Percentiles rank a stretch among this genome's conserved stretches.
Conservation (phyloP, 805 yeast genomes). For the Nakazawaea peltata region DNA sequence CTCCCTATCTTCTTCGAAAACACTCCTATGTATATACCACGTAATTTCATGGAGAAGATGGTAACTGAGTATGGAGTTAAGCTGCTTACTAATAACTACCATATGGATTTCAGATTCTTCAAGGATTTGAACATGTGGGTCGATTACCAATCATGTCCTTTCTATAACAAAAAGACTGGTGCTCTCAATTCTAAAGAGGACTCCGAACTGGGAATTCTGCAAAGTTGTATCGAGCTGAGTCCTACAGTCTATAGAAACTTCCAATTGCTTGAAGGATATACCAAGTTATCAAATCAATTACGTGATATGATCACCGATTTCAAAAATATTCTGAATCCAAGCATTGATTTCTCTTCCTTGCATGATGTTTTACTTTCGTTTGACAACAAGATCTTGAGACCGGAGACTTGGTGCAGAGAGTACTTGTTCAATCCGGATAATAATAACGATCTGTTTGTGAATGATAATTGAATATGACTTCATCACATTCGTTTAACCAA, state of each 20-base stretch:
- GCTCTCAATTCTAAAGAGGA: background rate
- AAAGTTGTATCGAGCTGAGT: conserved; percentile 2
- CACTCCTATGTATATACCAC: conserved; percentile 36
- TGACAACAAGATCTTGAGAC: background rate
- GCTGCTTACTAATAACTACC: conserved; percentile 13
- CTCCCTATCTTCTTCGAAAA: conserved; percentile 54
- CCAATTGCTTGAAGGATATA: background rate
- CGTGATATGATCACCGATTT: conserved; percentile 2
- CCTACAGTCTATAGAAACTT: background rate
- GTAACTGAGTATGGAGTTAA: conserved; percentile 25
- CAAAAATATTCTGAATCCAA: background rate
- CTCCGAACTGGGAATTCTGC: conserved; percentile 2
- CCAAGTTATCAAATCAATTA: background rate
- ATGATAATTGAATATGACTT: background rate
- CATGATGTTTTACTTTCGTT: background rate
- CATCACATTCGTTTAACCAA: no score
- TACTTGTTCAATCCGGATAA: conserved; percentile 1
- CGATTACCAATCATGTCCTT: conserved; percentile 14
- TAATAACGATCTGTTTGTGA: background rate
- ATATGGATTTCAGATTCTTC: conserved; percentile 18
- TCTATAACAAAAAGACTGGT: conserved; percentile 1
- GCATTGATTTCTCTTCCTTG: background rate
- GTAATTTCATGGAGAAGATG: conserved; percentile 24
- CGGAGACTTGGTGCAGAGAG: conserved; percentile 4
- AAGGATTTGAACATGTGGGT: conserved; percentile 17